These are phyloP conservation scores for Rhizopogon parksii DNA, from an alignment of 1,284 basidiomycete species.

Conservation along the genomic window DNA sequence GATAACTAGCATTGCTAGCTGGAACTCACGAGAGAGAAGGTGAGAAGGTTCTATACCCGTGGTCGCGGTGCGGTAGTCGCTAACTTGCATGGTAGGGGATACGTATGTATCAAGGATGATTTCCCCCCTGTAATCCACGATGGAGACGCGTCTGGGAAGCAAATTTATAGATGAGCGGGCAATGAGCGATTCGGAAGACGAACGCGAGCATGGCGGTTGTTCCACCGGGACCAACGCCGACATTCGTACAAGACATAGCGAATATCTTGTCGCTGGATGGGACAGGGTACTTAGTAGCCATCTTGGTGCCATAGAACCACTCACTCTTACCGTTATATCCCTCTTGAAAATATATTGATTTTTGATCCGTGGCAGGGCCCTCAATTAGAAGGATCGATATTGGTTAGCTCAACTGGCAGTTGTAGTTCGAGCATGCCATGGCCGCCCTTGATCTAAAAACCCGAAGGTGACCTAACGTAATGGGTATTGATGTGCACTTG, in stretches of 20 bases:
- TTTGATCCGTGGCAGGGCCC: neutral
- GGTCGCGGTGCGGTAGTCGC: slow-evolving; percentile 64
- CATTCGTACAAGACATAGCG: slow-evolving; percentile 51
- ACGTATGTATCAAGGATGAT: slow-evolving; percentile 58
- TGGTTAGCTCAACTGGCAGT: neutral
- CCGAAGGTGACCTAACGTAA: slow-evolving; percentile 2
- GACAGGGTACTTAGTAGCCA: slow-evolving; percentile 28
- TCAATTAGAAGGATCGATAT: neutral
- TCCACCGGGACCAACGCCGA: slow-evolving; percentile 71
- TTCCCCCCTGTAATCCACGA: slow-evolving; percentile 58
- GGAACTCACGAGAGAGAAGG: slow-evolving; percentile 41
- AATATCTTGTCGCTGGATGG: slow-evolving; percentile 41
- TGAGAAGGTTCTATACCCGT: slow-evolving; percentile 61
- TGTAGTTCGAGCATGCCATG: neutral
- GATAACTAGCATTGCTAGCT: neutral
- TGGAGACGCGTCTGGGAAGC: slow-evolving; percentile 45
- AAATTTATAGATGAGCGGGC: slow-evolving; percentile 12
- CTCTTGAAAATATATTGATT: neutral
- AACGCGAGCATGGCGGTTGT: slow-evolving; percentile 74
- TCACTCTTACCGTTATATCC: slow-evolving; percentile 1
- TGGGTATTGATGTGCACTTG: neutral
- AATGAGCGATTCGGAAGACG: slow-evolving; percentile 21
- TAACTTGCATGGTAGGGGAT: slow-evolving; percentile 59
- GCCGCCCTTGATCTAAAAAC: slow-evolving; percentile 1
- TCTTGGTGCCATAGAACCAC: slow-evolving; percentile 8